Base-by-base conservation (phyloP, 768 basidiomycete species). In the Fibroporia radiculosa region DNA sequence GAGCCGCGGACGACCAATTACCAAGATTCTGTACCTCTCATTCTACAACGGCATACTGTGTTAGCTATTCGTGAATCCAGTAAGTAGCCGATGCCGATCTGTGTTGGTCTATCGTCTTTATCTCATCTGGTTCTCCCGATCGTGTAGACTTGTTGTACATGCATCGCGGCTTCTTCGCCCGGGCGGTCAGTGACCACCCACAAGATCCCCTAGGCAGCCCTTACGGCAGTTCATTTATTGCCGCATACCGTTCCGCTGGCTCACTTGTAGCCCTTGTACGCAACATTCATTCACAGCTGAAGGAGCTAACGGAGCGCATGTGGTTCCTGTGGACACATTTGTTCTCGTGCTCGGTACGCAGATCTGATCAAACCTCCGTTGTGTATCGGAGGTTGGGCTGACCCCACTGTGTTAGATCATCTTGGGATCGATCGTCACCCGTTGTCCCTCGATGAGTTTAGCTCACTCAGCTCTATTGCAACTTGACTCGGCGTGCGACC, bases 251-350 rank as follows among this genome's bases (percentile, higher is more conserved):
- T 6, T 79, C 78, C 49, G 81, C 82, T 13, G 80, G 78, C 43
- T 73, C 80, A 14, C 80, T 81, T 50, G 76, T 84, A 18, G 81
- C 78, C n/a, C 65, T 82, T 51, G 74, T 82, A 19, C 74, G 78
- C 48, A 82, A 78, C 54, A 64, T 83, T 41, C 80, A 75, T 55
- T 78, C 79, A 42, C 80, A 82, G 55, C 74, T 83, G 48, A 81
- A 81, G 40, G 68, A 65, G 40, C 62, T 84, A 46, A 80, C 79
- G 16, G 80, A 82, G 53, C 68, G 83, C 27, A 77, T 80, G 77
- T 83, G 80, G 78, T 84, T 84, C 60, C 61, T 81, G 27, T 81
- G 82, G 51, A 81, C 79, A 2, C 81, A 84, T 57, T 75, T 82
- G 3, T 84, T 83, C 59, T 84, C 79, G 8, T 83, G 81, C 52